phyloP scores from a whole-genome alignment of 805 yeast species.

The Candida saitoana region DNA sequence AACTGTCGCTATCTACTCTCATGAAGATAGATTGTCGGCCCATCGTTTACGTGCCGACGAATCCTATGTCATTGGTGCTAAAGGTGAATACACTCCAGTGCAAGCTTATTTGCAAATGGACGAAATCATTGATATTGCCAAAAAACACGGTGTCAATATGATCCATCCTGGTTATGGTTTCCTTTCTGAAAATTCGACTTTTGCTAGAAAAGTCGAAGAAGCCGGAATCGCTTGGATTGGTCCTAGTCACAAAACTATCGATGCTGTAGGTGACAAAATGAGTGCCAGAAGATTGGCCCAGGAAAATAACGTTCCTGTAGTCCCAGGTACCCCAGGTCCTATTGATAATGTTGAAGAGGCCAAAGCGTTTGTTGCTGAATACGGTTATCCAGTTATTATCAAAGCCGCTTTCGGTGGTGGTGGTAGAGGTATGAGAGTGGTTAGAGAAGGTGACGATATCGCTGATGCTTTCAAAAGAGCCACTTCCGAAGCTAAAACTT shows the following conservation, averaged over 20 bases:
- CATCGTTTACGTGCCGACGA: conserved; percentile 94
- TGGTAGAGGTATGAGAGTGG: conserved; percentile 99
- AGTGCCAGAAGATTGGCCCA: conserved; percentile 86
- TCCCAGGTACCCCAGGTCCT: conserved; percentile 98
- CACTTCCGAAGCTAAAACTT: conserved; percentile 85
- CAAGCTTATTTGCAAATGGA: conserved; percentile 95
- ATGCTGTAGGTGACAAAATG: conserved; percentile 95
- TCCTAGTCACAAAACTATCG: conserved; percentile 83
- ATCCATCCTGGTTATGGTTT: conserved; percentile 87
- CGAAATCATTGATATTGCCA: conserved; percentile 64
- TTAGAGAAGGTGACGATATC: conserved; percentile 90
- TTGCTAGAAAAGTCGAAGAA: conserved; percentile 86
- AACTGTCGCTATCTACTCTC: conserved; percentile 94
- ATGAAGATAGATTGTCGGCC: conserved; percentile 91
- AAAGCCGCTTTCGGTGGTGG: conserved; percentile 99
- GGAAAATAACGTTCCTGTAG: conserved; percentile 80
- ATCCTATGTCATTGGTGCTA: conserved; percentile 84
- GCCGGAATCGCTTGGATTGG: conserved; percentile 96
- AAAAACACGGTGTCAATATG: conserved; percentile 72
- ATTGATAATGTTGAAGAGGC: conserved; percentile 80
- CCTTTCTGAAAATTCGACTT: conserved; percentile 70
- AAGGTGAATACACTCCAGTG: conserved; percentile 90
- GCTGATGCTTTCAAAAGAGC: conserved; percentile 92
- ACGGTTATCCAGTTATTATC: conserved; percentile 95
- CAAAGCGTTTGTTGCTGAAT: conserved; percentile 65